A percentile compares a stretch with the other conserved stretches of the same genome.
Evolutionary conservation across 1,139 yeast species (phyloP).

Genomic region (Candida sp.): DNA sequence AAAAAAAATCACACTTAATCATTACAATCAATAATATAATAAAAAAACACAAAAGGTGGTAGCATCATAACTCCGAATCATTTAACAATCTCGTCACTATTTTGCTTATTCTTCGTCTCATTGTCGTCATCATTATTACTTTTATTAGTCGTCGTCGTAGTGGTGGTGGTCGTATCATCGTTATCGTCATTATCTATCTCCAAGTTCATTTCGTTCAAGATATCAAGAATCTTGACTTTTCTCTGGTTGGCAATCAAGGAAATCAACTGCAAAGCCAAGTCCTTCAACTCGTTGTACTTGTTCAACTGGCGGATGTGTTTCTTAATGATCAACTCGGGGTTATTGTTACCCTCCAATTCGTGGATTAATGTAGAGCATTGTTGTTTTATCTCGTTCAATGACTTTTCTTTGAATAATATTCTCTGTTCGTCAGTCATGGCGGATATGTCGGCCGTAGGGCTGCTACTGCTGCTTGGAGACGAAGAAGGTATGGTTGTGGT

Average conservation of each 20-base stretch:
- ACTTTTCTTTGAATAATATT: constrained; percentile 24
- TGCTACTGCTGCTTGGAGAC: constrained; percentile 1
- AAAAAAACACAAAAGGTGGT: too few relatives aligned
- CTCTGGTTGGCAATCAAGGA: constrained; percentile 56
- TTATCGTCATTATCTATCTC: constrained; percentile 20
- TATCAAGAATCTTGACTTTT: constrained; percentile 42
- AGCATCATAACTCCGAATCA: too few relatives aligned
- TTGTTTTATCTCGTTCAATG: constrained; percentile 36
- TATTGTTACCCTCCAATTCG: constrained; percentile 34
- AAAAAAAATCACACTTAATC: too few relatives aligned
- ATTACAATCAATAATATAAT: too few relatives aligned
- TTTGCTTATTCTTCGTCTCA: not conserved
- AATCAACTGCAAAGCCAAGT: constrained; percentile 52
- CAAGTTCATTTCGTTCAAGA: constrained; percentile 31
- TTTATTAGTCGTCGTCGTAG: not conserved
- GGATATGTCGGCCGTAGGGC: not conserved
- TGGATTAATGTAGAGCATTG: constrained; percentile 39
- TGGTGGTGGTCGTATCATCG: not conserved
- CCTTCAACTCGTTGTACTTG: constrained; percentile 53
- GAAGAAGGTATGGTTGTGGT: not conserved
- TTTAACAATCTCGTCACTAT: not conserved
- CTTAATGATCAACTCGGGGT: constrained; percentile 41
- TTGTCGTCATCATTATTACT: too few relatives aligned
- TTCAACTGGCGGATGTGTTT: constrained; percentile 47
- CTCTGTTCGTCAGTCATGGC: constrained; percentile 12